Percentiles rank a stretch among this genome's conserved stretches.
Conservation (phyloP, 2,329 filamentous ascomycete species). For the Beauveria australis region DNA sequence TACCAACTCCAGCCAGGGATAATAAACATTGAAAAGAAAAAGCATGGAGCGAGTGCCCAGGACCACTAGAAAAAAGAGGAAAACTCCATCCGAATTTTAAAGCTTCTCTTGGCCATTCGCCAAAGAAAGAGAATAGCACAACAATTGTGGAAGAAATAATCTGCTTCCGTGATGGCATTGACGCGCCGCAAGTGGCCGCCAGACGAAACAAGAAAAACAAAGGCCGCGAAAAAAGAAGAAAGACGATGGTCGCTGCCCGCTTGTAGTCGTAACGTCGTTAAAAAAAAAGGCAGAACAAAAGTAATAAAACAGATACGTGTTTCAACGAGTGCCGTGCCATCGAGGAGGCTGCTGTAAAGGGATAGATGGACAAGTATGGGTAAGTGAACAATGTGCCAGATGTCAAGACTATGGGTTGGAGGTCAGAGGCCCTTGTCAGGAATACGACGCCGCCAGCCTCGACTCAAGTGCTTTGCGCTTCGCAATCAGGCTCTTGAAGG, state of each 20-base stretch:
- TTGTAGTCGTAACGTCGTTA: slow-evolving; percentile 4
- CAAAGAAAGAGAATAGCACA: background rate
- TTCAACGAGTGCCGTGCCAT: background rate
- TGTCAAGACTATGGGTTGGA: background rate
- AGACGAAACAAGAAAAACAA: background rate
- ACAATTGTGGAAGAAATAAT: background rate
- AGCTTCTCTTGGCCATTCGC: background rate
- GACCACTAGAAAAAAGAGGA: background rate
- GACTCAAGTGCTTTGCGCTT: slow-evolving; percentile 58
- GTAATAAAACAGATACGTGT: slow-evolving; percentile 2
- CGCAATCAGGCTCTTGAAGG: slow-evolving; percentile 77
- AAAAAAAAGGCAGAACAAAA: slow-evolving; percentile 9
- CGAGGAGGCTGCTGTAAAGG: background rate
- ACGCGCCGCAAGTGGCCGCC: background rate
- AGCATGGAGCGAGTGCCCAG: background rate
- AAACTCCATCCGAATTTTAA: background rate
- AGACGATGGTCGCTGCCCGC: slow-evolving; percentile 1
- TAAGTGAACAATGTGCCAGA: background rate
- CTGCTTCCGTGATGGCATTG: background rate
- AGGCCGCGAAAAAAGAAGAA: slow-evolving; percentile 1
- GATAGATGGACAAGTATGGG: background rate
- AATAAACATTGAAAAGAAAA: background rate
- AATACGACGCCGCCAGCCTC: slow-evolving; percentile 29
- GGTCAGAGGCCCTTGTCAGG: background rate
- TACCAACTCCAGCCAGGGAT: background rate